Evolutionary conservation across 2,329 filamentous ascomycete genomes (phyloP).

Genomic region (Exophiala dermatitidis): DNA sequence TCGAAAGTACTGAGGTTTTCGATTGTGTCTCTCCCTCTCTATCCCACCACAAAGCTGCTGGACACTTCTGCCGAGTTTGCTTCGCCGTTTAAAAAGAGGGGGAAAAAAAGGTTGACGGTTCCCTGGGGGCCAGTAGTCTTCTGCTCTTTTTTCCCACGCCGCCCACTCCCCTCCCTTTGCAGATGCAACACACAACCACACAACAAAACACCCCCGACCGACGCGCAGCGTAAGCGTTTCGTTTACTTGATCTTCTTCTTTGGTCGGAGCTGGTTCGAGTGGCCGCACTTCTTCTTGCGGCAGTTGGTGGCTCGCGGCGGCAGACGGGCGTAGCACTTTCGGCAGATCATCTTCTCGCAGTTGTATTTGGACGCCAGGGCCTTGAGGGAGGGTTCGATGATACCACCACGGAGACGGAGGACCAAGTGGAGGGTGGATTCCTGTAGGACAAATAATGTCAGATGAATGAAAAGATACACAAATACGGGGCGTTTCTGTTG

Average conservation of each 20-base stretch:
- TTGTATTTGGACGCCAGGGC: conserved; percentile 98
- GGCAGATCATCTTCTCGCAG: conserved; percentile 99
- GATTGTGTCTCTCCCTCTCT: too few species aligned
- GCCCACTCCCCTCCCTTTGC: background rate
- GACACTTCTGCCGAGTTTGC: conserved; percentile 27
- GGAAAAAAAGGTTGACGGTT: too few species aligned
- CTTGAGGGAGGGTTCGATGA: conserved; percentile 99
- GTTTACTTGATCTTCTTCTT: conserved; percentile 99
- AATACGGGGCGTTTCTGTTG: too few species aligned
- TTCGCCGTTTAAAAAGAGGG: too few species aligned
- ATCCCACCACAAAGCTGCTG: conserved; percentile 32
- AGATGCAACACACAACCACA: background rate
- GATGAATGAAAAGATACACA: too few species aligned
- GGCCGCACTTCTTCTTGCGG: conserved; percentile 99
- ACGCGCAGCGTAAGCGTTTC: too few species aligned
- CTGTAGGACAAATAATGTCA: conserved; percentile 42
- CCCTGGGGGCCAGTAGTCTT: too few species aligned
- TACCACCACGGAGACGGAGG: conserved; percentile 97
- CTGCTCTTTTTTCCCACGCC: background rate
- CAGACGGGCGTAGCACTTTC: conserved; percentile 99
- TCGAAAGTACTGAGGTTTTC: background rate
- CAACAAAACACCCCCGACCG: background rate
- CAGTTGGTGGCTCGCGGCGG: conserved; percentile 99
- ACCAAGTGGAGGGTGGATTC: conserved; percentile 98
- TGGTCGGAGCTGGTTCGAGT: conserved; percentile 99